phyloP scores from a whole-genome alignment of 148 eudicot genomes.

The Rhododendron ovatum region DNA sequence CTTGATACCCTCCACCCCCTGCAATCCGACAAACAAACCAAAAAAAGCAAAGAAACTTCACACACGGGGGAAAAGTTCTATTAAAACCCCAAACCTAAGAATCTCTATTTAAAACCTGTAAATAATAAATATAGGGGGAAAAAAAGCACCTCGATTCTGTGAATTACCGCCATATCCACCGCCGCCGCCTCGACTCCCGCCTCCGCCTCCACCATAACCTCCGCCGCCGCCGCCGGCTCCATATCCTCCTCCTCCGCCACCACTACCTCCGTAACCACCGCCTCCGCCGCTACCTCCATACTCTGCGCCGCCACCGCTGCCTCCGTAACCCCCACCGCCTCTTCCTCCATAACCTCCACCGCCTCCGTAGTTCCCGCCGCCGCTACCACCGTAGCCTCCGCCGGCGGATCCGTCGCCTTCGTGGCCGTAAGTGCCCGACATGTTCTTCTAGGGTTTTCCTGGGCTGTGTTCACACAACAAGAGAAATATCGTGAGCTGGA shows the following conservation, averaged over 20 bases:
- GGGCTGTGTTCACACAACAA: not conserved
- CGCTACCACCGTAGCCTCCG: slow-evolving; percentile 25
- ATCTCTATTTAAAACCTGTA: not conserved
- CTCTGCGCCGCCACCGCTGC: not conserved
- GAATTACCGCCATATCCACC: slow-evolving; percentile 42
- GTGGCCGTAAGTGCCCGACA: slow-evolving; percentile 56
- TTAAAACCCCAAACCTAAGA: not conserved
- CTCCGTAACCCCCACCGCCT: not conserved
- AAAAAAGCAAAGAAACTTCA: not conserved
- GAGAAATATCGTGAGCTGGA: not conserved
- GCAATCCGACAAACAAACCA: not conserved
- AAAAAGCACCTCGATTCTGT: slow-evolving; percentile 32
- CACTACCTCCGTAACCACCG: not conserved
- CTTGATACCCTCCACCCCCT: slow-evolving; percentile 55
- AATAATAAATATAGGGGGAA: not conserved
- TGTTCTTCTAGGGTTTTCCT: slow-evolving; percentile 34
- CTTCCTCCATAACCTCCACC: slow-evolving; percentile 22
- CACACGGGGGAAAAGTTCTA: not conserved
- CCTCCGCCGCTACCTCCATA: slow-evolving; percentile 3
- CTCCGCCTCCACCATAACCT: slow-evolving; percentile 7
- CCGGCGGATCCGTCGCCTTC: slow-evolving; percentile 53
- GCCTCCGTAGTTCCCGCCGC: slow-evolving; percentile 10
- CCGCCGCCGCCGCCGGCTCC: slow-evolving; percentile 31
- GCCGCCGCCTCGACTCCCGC: not conserved
- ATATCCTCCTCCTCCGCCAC: slow-evolving; percentile 25